Base-by-base conservation (phyloP, 2,329 filamentous ascomycete genomes). In the Pseudofabraea citricarpa region DNA sequence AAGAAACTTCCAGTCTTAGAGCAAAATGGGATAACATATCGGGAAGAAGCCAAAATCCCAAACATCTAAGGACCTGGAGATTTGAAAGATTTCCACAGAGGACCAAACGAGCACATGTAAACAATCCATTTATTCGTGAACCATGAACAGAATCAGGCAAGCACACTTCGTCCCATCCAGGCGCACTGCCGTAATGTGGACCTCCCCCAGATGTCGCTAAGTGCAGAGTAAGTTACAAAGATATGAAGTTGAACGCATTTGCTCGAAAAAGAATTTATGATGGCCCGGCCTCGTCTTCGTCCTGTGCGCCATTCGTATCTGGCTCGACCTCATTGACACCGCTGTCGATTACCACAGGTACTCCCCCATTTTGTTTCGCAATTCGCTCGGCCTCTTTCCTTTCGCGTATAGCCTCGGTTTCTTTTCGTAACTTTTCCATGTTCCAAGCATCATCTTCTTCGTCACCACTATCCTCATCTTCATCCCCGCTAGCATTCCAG, bases 341-440 rank as follows among this genome's bases (percentile, higher is more conserved):
- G 48, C 54, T 50, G 13, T 38, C 40, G 23, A 27, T 40, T 13
- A 44, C 43, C n/a, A 43, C 7, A 36, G 41, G 36, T 8, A 21
- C 44, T 12, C 46, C 41, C 26, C 54, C 55, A 37, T 49, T 39
- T 6, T 39, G 18, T 13, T 26, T 53, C 24, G 52, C 58, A 43
- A 83, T 47, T 18, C 79, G 72, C 31, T 95, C 88, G 54, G 89
- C 84, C 65, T 96, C 91, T 64, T 85, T 90, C 71, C 74, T 75
- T 50, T 81, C 74, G 39, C 82, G 74, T 22, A 91, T 61, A 3
- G 77, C 79, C 62, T 95, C 88, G 0, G 93, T 98, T 72, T 97
- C 90, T 57, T 75, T 73, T 47, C 93, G 79, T 62, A 97, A 68
- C 48, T 83, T 88, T 56, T 89, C 83, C 56, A 96, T 67, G 59